Percentiles rank a stretch among this genome's conserved stretches.
These are phyloP conservation scores for Cavenderia fasciculata DNA, from an alignment of 78 protist genomes.

Conservation along the genomic window DNA sequence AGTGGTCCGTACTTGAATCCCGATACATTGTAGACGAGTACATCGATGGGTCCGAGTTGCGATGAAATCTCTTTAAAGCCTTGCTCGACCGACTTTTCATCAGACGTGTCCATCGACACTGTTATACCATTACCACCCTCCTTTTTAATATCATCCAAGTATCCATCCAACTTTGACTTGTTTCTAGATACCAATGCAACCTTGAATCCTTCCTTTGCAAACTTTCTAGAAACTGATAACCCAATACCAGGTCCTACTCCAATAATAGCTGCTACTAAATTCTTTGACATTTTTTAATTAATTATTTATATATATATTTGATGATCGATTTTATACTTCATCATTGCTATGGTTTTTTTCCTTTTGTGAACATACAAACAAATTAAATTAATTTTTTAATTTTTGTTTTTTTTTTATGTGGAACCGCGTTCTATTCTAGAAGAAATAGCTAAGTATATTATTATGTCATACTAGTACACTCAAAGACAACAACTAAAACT, in stretches of 20 bases:
- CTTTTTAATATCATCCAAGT: constrained; percentile 5
- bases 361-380: no score
- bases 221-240: constrained; percentile 13
- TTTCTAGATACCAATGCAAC: constrained; percentile 43
- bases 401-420: no score
- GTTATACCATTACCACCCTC: background rate
- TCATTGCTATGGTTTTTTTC: background rate
- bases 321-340: no score
- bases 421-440: no score
- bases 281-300: background rate
- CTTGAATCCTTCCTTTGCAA: constrained; percentile 66
- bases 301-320: background rate
- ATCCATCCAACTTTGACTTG: constrained; percentile 15
- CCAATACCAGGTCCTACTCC: constrained; percentile 78
- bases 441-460: no score
- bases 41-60: background rate
- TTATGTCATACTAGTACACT: no score
- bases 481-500: no score
- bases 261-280: constrained; percentile 11
- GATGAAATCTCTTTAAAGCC: constrained; percentile 30
- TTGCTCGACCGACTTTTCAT: background rate
- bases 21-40: constrained; percentile 32
- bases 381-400: no score
- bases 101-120: constrained; percentile 19
- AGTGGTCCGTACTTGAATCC: constrained; percentile 5